These are phyloP conservation scores for Tritrichomonas foetus DNA, from an alignment of 208 protist genomes.

Conservation along the genomic window DNA sequence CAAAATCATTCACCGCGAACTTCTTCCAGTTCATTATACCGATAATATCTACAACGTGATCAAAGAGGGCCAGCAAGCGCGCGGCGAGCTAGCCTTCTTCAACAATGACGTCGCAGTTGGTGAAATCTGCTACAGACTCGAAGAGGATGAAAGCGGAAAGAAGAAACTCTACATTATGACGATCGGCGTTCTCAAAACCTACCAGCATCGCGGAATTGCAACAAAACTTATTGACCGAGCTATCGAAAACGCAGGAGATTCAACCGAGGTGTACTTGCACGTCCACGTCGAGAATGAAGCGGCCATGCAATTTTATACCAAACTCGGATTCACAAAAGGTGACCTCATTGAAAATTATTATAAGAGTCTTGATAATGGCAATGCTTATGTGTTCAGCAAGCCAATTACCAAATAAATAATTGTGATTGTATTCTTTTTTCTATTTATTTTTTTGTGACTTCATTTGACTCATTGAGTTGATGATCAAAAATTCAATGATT, in stretches of 20 bases:
- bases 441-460: too few species aligned
- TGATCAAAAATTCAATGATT: too few species aligned
- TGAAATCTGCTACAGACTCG: background rate
- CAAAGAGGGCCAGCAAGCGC: background rate
- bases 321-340: background rate
- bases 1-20: background rate
- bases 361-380: background rate
- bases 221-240: background rate
- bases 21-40: background rate
- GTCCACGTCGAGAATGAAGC: background rate
- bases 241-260: background rate
- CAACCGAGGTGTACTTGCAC: background rate
- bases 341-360: background rate
- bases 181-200: background rate
- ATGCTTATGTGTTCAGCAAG: background rate
- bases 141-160: background rate
- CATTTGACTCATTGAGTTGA: too few species aligned
- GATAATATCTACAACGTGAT: background rate
- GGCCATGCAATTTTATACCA: conserved; percentile 11
- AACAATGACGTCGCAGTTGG: background rate
- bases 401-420: too few species aligned
- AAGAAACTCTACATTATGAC: conserved; percentile 5
- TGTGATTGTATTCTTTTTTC: too few species aligned
- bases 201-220: background rate
- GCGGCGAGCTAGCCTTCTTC: background rate